A percentile compares a stretch with the other conserved stretches of the same genome.
Evolutionary conservation across 2,329 filamentous ascomycete genomes (phyloP).

Genomic region (Colletotrichum sp.): DNA sequence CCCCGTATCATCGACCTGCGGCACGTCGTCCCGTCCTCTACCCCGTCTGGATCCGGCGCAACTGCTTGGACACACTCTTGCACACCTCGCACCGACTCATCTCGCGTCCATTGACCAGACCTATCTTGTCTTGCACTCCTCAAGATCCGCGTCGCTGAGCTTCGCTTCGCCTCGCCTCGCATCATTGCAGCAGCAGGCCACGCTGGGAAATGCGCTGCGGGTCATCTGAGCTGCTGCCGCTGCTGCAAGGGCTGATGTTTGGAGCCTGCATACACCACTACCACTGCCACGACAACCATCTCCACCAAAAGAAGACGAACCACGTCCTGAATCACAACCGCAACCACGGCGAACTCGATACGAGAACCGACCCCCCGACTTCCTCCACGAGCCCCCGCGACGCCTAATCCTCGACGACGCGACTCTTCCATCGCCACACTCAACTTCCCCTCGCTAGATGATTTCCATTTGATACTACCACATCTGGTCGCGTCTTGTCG

Average conservation of each 20-base stretch:
- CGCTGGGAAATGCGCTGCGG: slow-evolving; percentile 21
- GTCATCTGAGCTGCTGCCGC: slow-evolving; percentile 11
- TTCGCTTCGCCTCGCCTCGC: slow-evolving; percentile 13
- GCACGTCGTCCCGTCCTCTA: slow-evolving; percentile 21
- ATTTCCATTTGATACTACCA: background rate
- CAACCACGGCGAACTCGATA: background rate
- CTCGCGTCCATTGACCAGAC: slow-evolving; percentile 18
- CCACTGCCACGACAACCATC: slow-evolving; percentile 2
- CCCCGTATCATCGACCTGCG: slow-evolving; percentile 20
- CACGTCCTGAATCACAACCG: background rate
- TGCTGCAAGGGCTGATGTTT: slow-evolving; percentile 21
- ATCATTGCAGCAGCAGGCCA: slow-evolving; percentile 16
- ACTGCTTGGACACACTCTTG: slow-evolving; percentile 1
- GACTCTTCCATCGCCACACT: background rate
- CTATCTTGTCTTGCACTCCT: slow-evolving; percentile 6
- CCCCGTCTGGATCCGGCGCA: slow-evolving; percentile 19
- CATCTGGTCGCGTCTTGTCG: slow-evolving; percentile 5
- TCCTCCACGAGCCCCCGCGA: background rate
- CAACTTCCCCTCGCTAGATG: background rate
- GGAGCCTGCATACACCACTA: slow-evolving; percentile 12
- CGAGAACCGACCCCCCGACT: background rate
- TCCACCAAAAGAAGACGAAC: background rate
- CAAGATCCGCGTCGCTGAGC: background rate
- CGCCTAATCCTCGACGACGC: background rate
- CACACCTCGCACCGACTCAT: slow-evolving; percentile 7